Base-by-base conservation (phyloP, 805 yeast species). In the Citeromyces matritensis region DNA sequence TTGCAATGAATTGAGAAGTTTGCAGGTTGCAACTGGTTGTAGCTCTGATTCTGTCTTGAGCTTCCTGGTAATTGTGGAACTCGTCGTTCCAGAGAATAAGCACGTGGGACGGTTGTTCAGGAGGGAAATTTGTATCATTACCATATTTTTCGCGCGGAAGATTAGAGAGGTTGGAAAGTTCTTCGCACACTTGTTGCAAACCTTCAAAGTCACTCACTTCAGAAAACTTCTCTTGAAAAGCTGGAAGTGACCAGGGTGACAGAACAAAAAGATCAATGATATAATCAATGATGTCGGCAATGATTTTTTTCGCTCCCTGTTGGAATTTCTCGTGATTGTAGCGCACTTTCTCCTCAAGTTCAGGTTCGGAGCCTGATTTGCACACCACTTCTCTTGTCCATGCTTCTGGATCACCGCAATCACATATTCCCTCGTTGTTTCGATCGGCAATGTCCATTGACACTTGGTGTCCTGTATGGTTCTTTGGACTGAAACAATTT, bases 61-160 rank as follows among this genome's bases (percentile, higher is more conserved):
- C 81, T 35, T 69, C 67, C 2, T 61, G 56, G 39, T 63, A 68
- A 41, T 70, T 67, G 43, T 81, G 91, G 39, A 59, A 62, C 42
- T 81, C 91, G 44, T 81, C 93, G 47, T 81, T 81, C 79, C 86
- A 81, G n/a, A 78, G 56, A 14, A 75, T 45, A 23, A 79, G 55
- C 27, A 58, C 51, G 55, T 65, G 73, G 9, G 56, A 35, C 9
- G 34, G 30, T 17, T 17, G 6, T 5, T 5, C 21, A 17, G 21
- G 7, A 5, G 21, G 21, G 2, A 58, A 36, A 40, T 63, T 60
- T 6, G 13, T 14, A 39, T 62, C 69, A 7, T 31, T 48, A 2
- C 55, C 58, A 35, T 63, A 63, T 15, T 39, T 41, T 13, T 38
- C 39, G 3, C 37, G 27, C 0, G 64, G 57, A 6, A 63, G 45